phyloP scores from a whole-genome alignment of 2,329 filamentous ascomycete genomes.

The Penicillium sp. region DNA sequence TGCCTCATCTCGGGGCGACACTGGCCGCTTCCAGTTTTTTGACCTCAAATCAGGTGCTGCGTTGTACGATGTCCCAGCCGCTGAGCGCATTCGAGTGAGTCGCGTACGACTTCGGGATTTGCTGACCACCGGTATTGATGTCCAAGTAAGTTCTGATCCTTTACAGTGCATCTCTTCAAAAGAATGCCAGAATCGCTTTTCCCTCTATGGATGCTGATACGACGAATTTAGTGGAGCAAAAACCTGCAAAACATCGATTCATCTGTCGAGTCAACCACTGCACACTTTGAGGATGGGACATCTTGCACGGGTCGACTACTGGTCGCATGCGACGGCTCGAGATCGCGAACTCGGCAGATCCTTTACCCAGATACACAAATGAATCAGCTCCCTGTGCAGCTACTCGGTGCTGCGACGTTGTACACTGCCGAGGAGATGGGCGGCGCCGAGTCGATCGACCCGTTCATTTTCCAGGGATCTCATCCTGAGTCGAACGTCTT shows the following conservation, averaged over 20 bases:
- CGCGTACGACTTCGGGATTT: slow-evolving; percentile 51
- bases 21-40: slow-evolving; percentile 57
- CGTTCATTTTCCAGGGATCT: slow-evolving; percentile 58
- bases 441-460: slow-evolving; percentile 52
- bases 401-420: slow-evolving; percentile 51
- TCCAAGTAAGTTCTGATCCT: slow-evolving; percentile 41
- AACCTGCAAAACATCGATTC: slow-evolving; percentile 37
- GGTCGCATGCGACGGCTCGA: slow-evolving; percentile 55
- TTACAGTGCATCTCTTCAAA: too few relatives aligned
- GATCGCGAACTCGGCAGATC: slow-evolving; percentile 46
- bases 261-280: slow-evolving; percentile 39
- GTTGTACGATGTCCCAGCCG: slow-evolving; percentile 49
- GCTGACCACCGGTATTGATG: slow-evolving; percentile 49
- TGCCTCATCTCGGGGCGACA: slow-evolving; percentile 51
- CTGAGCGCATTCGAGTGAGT: slow-evolving; percentile 51
- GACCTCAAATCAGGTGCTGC: slow-evolving; percentile 56
- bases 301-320: slow-evolving; percentile 47
- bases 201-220: not conserved
- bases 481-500: slow-evolving; percentile 55
- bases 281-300: slow-evolving; percentile 52
- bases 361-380: slow-evolving; percentile 32
- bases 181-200: too few relatives aligned
- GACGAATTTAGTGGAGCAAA: slow-evolving; percentile 41
- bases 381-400: slow-evolving; percentile 50
- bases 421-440: slow-evolving; percentile 46